Evolutionary conservation across 164 flowering plant species (phyloP).

Genomic region (Santalum album): DNA sequence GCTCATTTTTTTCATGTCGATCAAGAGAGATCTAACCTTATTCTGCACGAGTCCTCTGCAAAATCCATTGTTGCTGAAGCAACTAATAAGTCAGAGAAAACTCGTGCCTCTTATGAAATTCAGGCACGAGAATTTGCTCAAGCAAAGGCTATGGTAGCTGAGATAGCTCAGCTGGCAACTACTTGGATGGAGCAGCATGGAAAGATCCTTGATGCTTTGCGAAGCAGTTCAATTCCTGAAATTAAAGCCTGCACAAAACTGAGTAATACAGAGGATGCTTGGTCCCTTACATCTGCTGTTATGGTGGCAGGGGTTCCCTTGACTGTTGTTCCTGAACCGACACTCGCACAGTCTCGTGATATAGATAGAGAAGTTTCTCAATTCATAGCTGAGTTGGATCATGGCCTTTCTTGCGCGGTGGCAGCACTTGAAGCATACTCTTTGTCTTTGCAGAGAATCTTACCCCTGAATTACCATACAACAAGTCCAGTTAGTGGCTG

Average conservation of each 20-base stretch:
- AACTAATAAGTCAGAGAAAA: constrained; percentile 57
- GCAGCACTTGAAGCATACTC: constrained; percentile 61
- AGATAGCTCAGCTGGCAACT: constrained; percentile 74
- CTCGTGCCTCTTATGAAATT: constrained; percentile 56
- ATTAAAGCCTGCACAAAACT: constrained; percentile 33
- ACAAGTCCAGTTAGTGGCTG: constrained; percentile 80
- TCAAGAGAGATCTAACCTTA: constrained; percentile 73
- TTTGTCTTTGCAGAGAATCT: constrained; percentile 65
- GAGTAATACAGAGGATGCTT: constrained; percentile 38
- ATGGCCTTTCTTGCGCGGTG: constrained; percentile 55
- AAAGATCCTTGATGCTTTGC: constrained; percentile 71
- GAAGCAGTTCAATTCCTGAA: constrained; percentile 58
- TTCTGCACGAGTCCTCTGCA: constrained; percentile 68
- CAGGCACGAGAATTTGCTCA: constrained; percentile 77
- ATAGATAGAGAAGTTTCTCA: constrained; percentile 81
- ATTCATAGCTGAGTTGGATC: constrained; percentile 52
- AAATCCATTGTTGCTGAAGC: constrained; percentile 82
- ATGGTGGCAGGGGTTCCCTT: constrained; percentile 77
- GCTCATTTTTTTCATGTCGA: constrained; percentile 64
- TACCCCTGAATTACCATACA: constrained; percentile 74
- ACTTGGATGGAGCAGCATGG: constrained; percentile 93
- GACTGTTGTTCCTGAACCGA: constrained; percentile 93
- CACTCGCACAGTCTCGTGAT: constrained; percentile 84
- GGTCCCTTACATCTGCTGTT: constrained; percentile 86
- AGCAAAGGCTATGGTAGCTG: constrained; percentile 59